Percentiles rank a stretch among this genome's conserved stretches.
These are phyloP conservation scores for Edaphochlamys debaryana DNA, from an alignment of 139 green algal species.

Conservation along the genomic window DNA sequence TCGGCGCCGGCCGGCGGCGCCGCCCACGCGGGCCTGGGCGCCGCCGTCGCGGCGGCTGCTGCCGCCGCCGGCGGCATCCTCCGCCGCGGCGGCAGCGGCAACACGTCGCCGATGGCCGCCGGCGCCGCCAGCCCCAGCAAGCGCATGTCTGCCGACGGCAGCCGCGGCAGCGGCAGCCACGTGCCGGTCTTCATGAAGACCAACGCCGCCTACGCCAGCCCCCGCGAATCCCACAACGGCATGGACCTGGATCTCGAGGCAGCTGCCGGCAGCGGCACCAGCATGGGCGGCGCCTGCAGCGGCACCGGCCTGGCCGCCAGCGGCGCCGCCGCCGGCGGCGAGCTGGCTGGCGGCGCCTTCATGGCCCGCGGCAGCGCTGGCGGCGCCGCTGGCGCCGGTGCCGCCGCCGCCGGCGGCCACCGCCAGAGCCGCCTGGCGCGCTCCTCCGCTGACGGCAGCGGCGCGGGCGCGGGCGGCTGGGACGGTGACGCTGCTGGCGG, in stretches of 20 bases:
- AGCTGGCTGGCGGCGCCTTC: no score
- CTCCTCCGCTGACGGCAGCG: not conserved
- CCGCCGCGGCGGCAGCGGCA: not conserved
- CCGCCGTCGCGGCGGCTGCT: no score
- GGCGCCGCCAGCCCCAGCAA: no score
- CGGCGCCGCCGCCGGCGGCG: no score
- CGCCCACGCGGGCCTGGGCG: no score
- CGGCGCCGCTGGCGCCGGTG: no score
- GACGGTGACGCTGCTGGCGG: not conserved
- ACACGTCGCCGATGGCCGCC: not conserved
- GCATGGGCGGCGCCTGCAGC: no score
- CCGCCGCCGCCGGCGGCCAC: no score
- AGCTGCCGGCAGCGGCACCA: not conserved
- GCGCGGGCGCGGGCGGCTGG: no score
- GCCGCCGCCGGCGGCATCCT: not conserved
- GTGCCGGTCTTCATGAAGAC: not conserved
- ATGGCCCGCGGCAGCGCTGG: no score
- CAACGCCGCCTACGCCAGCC: slow-evolving; percentile 3
- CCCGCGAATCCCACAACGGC: not conserved
- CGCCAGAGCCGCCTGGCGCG: not conserved
- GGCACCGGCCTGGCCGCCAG: no score
- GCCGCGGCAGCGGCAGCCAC: not conserved
- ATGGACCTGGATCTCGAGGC: not conserved
- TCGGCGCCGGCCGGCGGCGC: no score
- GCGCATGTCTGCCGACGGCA: not conserved